Base-by-base conservation (phyloP, 2,329 filamentous ascomycete genomes). In the Fusarium sarcochroum region DNA sequence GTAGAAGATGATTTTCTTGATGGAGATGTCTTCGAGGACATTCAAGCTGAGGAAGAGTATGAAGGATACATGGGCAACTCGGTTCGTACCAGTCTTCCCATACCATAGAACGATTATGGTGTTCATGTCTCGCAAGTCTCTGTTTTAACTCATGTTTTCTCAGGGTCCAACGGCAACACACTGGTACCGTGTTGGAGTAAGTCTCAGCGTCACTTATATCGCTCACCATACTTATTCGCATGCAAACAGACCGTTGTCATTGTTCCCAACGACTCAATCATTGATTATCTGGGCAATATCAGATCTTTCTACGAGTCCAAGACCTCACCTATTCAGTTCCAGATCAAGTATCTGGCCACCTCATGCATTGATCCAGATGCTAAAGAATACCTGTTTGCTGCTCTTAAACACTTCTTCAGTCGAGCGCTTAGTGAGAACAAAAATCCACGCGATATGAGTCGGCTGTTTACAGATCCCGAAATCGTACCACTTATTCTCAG, bases 41-140 rank as follows among this genome's bases (percentile, higher is more conserved):
- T 68, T 1, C 41, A 56, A 0, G 60, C 60, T 0, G 58, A 74
- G 13, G 73, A 76, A 46, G 58, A 73, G 0, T 76, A 76, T 32
- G 63, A 74, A 51, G 70, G 72, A 8, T 77, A 66, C 21, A 74
- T 68, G 66, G 75, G 76, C 1, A 76, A 76, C 44, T 71, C 9
- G 32, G 77, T 79, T 30, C 25, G 66, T 52, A 30, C 2, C 20
- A 15, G 32, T 27, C 9, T 3, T 17, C 23, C 20, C 11, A 14
- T 41, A 14, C 38, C 18, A 20, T 9, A 41, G 18, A 7, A 18
- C 18, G 11, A 14, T 21, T 18, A 2, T 41, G 11, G n/a, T 21
- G 30, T 37, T 34, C 30, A 34, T 30, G 21, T 20, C n/a, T 14
- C 10, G 15, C 25, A n/a, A 34, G 6, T 23, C 2, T 30, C n/a